A percentile compares a stretch with the other conserved stretches of the same genome.
Conservation (phyloP, 1,284 basidiomycete species). For the Baeospora myosura region DNA sequence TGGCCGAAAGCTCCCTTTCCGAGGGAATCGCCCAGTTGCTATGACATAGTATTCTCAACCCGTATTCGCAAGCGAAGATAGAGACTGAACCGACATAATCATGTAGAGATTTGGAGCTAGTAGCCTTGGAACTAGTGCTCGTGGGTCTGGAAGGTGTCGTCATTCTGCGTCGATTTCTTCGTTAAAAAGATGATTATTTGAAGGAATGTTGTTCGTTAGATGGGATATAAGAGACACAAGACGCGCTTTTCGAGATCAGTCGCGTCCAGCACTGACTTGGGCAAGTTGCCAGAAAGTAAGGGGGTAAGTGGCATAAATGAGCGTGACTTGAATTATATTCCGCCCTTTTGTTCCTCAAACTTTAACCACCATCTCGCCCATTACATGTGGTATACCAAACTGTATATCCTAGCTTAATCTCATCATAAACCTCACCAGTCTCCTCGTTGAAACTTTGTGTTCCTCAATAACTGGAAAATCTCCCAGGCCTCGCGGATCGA, state of each 20-base stretch:
- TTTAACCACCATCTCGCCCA: too few relatives aligned
- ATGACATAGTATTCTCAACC: background rate
- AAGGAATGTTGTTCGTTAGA: conserved; percentile 3
- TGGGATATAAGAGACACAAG: conserved; percentile 13
- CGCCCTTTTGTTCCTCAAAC: too few relatives aligned
- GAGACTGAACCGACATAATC: conserved; percentile 43
- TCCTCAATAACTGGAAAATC: too few relatives aligned
- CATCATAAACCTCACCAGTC: too few relatives aligned
- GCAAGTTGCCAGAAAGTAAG: too few relatives aligned
- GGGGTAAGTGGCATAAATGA: too few relatives aligned
- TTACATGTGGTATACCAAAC: too few relatives aligned
- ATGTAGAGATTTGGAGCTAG: conserved; percentile 45
- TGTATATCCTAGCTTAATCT: too few relatives aligned
- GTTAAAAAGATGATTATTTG: conserved; percentile 4
- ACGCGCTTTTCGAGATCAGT: conserved; percentile 18
- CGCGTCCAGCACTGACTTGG: conserved; percentile 33
- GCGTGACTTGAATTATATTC: too few relatives aligned
- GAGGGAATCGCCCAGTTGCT: conserved; percentile 93
- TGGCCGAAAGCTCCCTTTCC: conserved; percentile 94
- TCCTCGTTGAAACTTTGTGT: too few relatives aligned
- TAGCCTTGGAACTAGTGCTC: conserved; percentile 30
- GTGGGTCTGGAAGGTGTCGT: conserved; percentile 35
- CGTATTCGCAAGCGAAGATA: conserved; percentile 2
- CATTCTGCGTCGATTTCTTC: conserved; percentile 23
- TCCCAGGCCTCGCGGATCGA: too few relatives aligned